Base-by-base conservation (phyloP, 148 eudicot genomes). In the Nepenthes mirabilis region DNA sequence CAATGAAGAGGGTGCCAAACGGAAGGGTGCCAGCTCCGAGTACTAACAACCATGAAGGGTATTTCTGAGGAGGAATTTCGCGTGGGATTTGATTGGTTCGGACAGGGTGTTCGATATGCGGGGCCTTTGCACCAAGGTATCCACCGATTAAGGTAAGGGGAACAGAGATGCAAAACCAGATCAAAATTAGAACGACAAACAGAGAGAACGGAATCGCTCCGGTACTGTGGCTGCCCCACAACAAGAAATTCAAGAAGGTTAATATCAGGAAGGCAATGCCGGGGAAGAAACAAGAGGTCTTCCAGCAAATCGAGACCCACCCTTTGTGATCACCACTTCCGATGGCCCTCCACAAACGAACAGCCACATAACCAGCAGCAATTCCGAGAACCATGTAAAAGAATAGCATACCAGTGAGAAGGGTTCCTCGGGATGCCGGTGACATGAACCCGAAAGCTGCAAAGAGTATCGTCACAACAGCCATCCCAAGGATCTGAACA, bases 401-500 rank as follows among this genome's bases (percentile, higher is more conserved):
- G 45, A 67, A 59, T 32, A 67, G 47, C 70, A 67, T 67, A 36
- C 70, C 70, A 5, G 70, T 59, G 35, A 67, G 51, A 12, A 67
- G 59, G 2, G 70, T 60, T 11, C 70, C 70, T 0, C 70, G 65
- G 56, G 65, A 62, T 2, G 65, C 65, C 1, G 57, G 65, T 23
- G 65, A 62, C 65, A 62, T 62, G 59, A 67, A 67, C 32, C 70
- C 70, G 12, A 67, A 64, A 34, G 70, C 59, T 3, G 70, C 70
- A 14, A 67, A 67, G 34, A 67, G 10, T 37, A 67, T 67, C 6
- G 70, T 60, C 10, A 67, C 70, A 11, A 67, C 53, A 6, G 64
- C 64, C 70, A 67, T 67, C 9, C 59, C 70, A 13, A 67, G 70
- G 36, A 67, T 67, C 65, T 67, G 70, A 59, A 67, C 70, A 52